A percentile compares a stretch with the other conserved stretches of the same genome.
phyloP scores from a whole-genome alignment of 164 flowering plant species.

The Umbellularia californica region DNA sequence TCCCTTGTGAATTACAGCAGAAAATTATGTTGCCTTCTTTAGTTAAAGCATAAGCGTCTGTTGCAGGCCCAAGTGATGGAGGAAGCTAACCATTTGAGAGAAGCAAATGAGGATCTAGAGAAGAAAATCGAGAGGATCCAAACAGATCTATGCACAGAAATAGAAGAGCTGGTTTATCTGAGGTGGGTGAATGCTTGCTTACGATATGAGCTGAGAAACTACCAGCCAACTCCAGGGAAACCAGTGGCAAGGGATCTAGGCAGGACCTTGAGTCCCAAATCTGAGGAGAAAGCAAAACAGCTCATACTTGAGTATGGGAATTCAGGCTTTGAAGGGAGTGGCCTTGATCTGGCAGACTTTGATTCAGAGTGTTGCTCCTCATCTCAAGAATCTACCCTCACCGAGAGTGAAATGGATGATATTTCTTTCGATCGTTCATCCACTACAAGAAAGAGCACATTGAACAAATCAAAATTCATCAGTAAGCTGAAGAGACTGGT shows the following conservation, averaged over 20 bases:
- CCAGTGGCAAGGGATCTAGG: slow-evolving; percentile 79
- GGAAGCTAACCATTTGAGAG: slow-evolving; percentile 30
- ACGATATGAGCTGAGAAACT: slow-evolving; percentile 73
- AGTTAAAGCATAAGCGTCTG: neutral
- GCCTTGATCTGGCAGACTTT: slow-evolving; percentile 27
- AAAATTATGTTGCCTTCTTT: neutral
- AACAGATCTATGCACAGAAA: slow-evolving; percentile 59
- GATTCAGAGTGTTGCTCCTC: slow-evolving; percentile 60
- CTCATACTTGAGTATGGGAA: slow-evolving; percentile 80
- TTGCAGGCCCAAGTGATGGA: slow-evolving; percentile 43
- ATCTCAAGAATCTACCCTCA: slow-evolving; percentile 45
- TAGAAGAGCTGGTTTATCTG: slow-evolving; percentile 86
- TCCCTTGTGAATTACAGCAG: neutral
- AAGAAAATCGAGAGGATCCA: slow-evolving; percentile 65
- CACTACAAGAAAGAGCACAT: slow-evolving; percentile 16
- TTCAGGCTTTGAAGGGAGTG: slow-evolving; percentile 34
- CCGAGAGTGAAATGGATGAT: slow-evolving; percentile 68
- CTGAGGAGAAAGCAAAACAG: slow-evolving; percentile 80
- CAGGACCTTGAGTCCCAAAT: slow-evolving; percentile 66
- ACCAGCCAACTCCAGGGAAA: slow-evolving; percentile 56
- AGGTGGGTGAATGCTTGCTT: slow-evolving; percentile 94
- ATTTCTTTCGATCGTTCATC: slow-evolving; percentile 28
- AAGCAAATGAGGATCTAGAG: slow-evolving; percentile 48
- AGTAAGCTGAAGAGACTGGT: slow-evolving; percentile 54
- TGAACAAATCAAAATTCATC: slow-evolving; percentile 43